Base-by-base conservation (phyloP, 257 asterid species). In the Perilla frutescens region DNA sequence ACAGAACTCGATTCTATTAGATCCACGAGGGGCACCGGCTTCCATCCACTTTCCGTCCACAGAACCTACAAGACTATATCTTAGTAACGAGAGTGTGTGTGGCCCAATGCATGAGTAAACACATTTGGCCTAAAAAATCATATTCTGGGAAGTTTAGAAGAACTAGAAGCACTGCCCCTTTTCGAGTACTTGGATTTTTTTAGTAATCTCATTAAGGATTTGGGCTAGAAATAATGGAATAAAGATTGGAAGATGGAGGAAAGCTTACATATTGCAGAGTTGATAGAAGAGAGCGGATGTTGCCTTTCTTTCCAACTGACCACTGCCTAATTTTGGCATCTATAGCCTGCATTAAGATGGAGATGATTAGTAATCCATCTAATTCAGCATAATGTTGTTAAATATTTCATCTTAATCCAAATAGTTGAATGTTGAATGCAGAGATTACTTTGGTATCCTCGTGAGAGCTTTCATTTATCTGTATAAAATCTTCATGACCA, bases 271-370 rank as follows among this genome's bases (percentile, higher is more conserved):
- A 82, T 82, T 94, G 99, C 79, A 94, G 77, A 32, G 99, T 94
- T 44, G 99, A 94, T 4, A 94, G 87, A 76, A 94, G 77, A 4
- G 99, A 91, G 34, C 96, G 96, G 44, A 94, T 94, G 81, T 94
- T 94, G 76, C 98, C 98, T 82, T 91, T 90, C 89, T 92, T 91
- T 70, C 98, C 99, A 8, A 77, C 76, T 60, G 97, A 86, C 99
- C 99, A 91, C 72, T 91, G 93, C 71, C 77, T 81, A 73, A 94
- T 86, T 84, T 90, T 91, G 67, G 89, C 85, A 81, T 91, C 93
- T 66, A 81, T 80, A 80, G 88, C 92, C 98, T 94, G 86, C 70
- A 65, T 62, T 6, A 14, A 20, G 8, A 70, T 26, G 11, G 6
- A 55, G 20, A 31, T 13, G 1, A 44, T 69, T 44, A 59, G 36